Base-by-base conservation (phyloP, 2,329 filamentous ascomycete species). In the Epichloe coenophiala region DNA sequence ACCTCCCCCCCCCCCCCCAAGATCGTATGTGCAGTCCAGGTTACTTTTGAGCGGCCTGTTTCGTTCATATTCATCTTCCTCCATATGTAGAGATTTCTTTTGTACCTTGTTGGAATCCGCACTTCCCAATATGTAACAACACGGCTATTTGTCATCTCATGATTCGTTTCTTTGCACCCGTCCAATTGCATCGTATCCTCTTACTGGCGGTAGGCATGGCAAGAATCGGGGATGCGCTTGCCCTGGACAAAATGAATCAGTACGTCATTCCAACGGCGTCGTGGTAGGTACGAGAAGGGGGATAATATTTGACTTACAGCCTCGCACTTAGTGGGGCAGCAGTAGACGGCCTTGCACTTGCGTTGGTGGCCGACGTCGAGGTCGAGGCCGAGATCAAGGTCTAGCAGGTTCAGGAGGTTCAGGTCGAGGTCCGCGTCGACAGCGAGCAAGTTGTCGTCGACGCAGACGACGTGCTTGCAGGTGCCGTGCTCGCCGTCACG, bases 341-440 rank as follows among this genome's bases (percentile, higher is more conserved):
- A 48, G 21, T 23, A 51, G 15, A 40, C 17, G 15, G 11, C 23
- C 45, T 51, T 42, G 50, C 50, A 51, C 35, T 41, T 6, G 15
- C 23, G 17, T 11, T 51, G 39, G 23, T 37, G 15, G 35, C 36
- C 9, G 9, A 48, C n/a, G 8, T n/a, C 3, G 35, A 48, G 0
- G 5, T 45, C 36, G 21, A 48, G 19, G 23, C 45, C 36, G 27
- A 51, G 3, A 19, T 4, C 17, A 8, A 51, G 5, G 45, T 31
- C 12, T 4, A 47, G 17, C 1, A 51, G 41, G 17, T 21, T 35
- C 15, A 38, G 39, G 5, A 49, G 5, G 33, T 45, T 31, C 11
- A 51, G 6, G 23, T 45, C 17, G 36, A 48, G 1, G 23, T 45
- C 41, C 5, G 42, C 5, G 17, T 50, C 41, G 35, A 50, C 0